Conservation (phyloP, 2,329 filamentous ascomycete genomes). For the Aspergillus candidus region DNA sequence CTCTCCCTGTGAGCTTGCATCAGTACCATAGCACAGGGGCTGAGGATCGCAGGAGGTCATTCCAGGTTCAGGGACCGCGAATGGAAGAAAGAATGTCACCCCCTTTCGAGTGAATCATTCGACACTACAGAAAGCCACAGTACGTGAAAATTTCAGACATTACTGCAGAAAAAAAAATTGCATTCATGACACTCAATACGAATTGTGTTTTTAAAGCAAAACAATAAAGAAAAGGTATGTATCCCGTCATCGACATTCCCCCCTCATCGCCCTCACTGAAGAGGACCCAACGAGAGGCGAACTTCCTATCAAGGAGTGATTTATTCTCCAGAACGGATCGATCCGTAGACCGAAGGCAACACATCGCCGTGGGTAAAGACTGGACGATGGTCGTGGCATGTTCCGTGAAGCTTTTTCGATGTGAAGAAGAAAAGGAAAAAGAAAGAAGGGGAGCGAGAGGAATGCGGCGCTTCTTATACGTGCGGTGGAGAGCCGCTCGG, state of each 20-base stretch:
- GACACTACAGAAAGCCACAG: too few relatives aligned
- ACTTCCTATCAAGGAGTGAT: conserved; percentile 61
- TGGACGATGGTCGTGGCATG: conserved; percentile 65
- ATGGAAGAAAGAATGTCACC: too few relatives aligned
- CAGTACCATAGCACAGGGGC: too few relatives aligned
- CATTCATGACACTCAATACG: conserved; percentile 9
- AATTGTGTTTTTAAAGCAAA: not conserved
- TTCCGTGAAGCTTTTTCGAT: conserved; percentile 56
- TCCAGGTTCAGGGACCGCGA: too few relatives aligned
- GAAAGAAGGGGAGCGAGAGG: conserved; percentile 3
- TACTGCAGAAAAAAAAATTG: not conserved
- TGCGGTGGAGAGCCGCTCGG: conserved; percentile 23
- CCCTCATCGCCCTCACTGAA: conserved; percentile 65
- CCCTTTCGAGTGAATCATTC: too few relatives aligned
- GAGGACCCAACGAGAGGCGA: conserved; percentile 62
- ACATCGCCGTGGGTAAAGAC: conserved; percentile 52
- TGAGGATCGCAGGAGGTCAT: too few relatives aligned
- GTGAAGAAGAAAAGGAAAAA: conserved; percentile 33
- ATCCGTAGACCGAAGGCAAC: conserved; percentile 60
- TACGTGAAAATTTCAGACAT: not conserved
- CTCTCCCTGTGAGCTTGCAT: too few relatives aligned
- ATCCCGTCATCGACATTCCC: conserved; percentile 67
- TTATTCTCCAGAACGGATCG: conserved; percentile 61
- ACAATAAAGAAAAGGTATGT: conserved; percentile 25
- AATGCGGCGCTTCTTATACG: conserved; percentile 22